Evolutionary conservation across 768 basidiomycete genomes (phyloP).

Genomic region (Macrolepiota dolichaula): DNA sequence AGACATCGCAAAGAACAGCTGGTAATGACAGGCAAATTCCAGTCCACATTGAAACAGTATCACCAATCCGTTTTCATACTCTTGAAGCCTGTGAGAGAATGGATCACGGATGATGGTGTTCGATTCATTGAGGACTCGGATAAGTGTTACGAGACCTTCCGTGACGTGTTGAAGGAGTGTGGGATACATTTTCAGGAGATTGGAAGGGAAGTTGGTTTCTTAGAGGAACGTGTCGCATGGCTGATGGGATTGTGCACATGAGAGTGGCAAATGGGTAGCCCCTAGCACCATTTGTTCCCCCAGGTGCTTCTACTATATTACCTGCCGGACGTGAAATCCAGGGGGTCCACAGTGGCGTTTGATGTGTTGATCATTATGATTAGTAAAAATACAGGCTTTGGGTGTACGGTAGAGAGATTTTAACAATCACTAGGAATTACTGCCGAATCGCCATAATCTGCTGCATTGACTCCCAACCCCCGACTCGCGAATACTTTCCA

Average conservation of each 20-base stretch:
- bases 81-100: constrained; percentile 51
- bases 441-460: background rate
- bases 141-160: constrained; percentile 35
- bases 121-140: constrained; percentile 50
- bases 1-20: constrained; percentile 30
- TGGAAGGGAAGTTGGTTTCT: constrained; percentile 38
- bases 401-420: background rate
- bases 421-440: constrained; percentile 3
- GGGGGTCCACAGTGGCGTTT: too few relatives aligned
- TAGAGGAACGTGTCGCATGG: constrained; percentile 32
- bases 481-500: constrained; percentile 27
- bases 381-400: background rate
- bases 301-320: too few relatives aligned
- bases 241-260: constrained; percentile 15
- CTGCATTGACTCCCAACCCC: constrained; percentile 22
- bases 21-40: constrained; percentile 34
- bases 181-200: constrained; percentile 43
- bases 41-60: constrained; percentile 39
- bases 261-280: too few relatives aligned
- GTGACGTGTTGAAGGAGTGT: constrained; percentile 35
- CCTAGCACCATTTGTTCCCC: too few relatives aligned
- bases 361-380: background rate
- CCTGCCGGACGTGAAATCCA: too few relatives aligned
- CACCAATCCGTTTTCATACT: constrained; percentile 48
- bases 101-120: constrained; percentile 63